phyloP scores from a whole-genome alignment of 129 eudicot species.

The Flaveria trinervia region DNA sequence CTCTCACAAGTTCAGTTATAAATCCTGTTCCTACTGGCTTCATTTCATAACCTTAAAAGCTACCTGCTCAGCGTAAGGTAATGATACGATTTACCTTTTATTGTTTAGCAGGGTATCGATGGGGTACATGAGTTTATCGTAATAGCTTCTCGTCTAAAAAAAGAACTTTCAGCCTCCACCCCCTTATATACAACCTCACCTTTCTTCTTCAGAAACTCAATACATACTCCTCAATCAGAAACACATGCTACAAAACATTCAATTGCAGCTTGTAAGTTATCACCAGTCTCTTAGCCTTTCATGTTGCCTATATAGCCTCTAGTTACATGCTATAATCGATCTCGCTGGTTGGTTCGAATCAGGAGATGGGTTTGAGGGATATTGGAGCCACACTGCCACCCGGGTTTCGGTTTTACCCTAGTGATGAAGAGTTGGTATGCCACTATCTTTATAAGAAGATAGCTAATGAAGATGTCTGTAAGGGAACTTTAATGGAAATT shows the following conservation, averaged over 20 bases:
- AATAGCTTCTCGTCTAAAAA: too few species aligned
- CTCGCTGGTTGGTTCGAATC: neutral
- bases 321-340: neutral
- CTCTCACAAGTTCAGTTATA: too few species aligned
- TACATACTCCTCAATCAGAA: slow-evolving; percentile 22
- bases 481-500: slow-evolving; percentile 72
- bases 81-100: too few species aligned
- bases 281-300: slow-evolving; percentile 4
- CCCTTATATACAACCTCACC: slow-evolving; percentile 33
- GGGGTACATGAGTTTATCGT: too few species aligned
- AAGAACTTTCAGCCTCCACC: slow-evolving; percentile 40
- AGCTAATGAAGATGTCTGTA: slow-evolving; percentile 61
- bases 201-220: slow-evolving; percentile 42
- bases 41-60: too few species aligned
- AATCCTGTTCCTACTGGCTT: too few species aligned
- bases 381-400: slow-evolving; percentile 92
- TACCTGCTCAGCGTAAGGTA: too few species aligned
- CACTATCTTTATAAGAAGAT: slow-evolving; percentile 86
- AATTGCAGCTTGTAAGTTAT: neutral
- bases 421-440: slow-evolving; percentile 88
- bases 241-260: slow-evolving; percentile 23
- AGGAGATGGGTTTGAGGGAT: slow-evolving; percentile 72
- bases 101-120: too few species aligned
- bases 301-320: slow-evolving; percentile 4
- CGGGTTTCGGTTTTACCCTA: slow-evolving; percentile 89